Evolutionary conservation across 1,284 basidiomycete genomes (phyloP).

Genomic region (Inonotus hispidus): DNA sequence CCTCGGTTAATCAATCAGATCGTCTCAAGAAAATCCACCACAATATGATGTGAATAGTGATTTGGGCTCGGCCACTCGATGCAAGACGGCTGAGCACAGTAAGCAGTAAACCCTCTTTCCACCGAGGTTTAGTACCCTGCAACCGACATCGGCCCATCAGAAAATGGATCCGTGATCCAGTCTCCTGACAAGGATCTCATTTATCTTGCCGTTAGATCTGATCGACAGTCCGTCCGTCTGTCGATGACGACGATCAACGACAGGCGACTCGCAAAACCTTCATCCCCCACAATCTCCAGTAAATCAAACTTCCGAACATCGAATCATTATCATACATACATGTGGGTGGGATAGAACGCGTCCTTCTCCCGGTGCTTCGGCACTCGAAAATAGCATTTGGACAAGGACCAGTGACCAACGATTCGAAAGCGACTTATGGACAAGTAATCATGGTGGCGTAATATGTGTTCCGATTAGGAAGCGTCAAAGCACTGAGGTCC

Average conservation of each 20-base stretch:
- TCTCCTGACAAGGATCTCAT: neutral
- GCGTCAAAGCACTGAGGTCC: neutral
- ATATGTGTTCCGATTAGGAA: neutral
- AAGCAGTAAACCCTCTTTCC: neutral
- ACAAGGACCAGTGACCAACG: no score
- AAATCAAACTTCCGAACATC: neutral
- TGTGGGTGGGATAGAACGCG: no score
- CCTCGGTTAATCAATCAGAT: neutral
- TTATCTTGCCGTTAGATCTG: neutral
- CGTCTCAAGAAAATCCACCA: neutral
- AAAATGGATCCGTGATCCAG: neutral
- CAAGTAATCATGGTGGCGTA: neutral
- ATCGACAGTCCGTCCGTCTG: neutral
- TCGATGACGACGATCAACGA: no score
- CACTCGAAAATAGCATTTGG: no score
- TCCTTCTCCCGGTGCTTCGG: no score
- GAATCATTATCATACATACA: neutral
- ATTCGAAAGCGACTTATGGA: no score
- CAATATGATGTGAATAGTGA: neutral
- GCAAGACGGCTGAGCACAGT: neutral
- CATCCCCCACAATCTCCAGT: neutral
- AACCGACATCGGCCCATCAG: neutral
- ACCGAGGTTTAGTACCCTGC: neutral
- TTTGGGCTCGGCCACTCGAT: neutral
- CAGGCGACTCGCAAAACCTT: no score